These are phyloP conservation scores for Oehlia diaphana DNA, from an alignment of 192 early-diverging fungal genomes.

Conservation along the genomic window DNA sequence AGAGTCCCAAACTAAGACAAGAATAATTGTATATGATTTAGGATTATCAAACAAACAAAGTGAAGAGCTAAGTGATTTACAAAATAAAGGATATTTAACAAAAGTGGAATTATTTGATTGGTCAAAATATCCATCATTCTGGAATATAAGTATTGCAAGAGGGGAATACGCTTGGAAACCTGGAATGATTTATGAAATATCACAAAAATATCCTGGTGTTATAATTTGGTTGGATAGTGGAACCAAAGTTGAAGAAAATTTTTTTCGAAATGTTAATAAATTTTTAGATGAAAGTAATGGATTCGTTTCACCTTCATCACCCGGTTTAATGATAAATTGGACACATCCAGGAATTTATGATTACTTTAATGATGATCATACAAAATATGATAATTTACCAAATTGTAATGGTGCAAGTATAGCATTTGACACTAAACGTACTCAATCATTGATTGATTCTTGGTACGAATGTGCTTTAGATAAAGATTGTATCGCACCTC, in stretches of 20 bases:
- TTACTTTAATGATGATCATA: constrained; percentile 38
- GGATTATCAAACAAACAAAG: background rate
- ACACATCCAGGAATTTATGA: constrained; percentile 47
- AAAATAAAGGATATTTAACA: constrained; percentile 36
- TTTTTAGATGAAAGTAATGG: constrained; percentile 39
- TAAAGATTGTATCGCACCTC: constrained; percentile 55
- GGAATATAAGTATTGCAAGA: constrained; percentile 39
- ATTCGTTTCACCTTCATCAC: constrained; percentile 46
- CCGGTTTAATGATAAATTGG: constrained; percentile 35
- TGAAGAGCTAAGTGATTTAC: background rate
- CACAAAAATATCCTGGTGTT: constrained; percentile 21
- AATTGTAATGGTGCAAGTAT: constrained; percentile 53
- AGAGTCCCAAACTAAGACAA: background rate
- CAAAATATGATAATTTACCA: constrained; percentile 30
- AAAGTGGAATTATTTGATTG: constrained; percentile 41
- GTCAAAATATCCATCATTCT: constrained; percentile 45
- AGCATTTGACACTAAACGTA: constrained; percentile 44
- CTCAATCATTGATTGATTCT: constrained; percentile 38
- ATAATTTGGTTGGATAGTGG: constrained; percentile 56
- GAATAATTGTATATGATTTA: background rate
- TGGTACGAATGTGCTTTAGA: constrained; percentile 46
- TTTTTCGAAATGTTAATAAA: constrained; percentile 35
- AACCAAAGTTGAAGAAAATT: constrained; percentile 28
- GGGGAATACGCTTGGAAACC: constrained; percentile 60
- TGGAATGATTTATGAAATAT: constrained; percentile 45